Evolutionary conservation across 257 asterid species (phyloP), one percentile per base, ranked within the genome.

Genomic region (Jacaranda copaia): DNA sequence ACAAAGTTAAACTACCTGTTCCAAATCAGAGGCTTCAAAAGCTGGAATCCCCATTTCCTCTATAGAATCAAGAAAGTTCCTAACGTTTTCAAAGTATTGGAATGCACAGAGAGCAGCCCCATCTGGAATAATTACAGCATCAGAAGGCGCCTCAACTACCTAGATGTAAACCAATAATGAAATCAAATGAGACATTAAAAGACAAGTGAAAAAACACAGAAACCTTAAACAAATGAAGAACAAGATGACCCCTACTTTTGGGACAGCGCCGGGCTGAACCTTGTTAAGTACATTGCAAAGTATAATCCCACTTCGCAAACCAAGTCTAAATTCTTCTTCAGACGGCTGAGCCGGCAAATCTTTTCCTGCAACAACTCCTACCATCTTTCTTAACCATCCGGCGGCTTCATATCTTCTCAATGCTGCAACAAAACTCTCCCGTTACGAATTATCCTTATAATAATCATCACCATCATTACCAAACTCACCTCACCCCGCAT

Each of bases 21-120:
- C 98, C 73, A 93, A 84, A 83, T 93, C 98, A 83, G 97, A 93
- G 18, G 94, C 95, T 83, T 93, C 96, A 72, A 93, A 93, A 67
- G 89, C 83, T 58, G 98, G 97, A 82, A 93, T 84, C 69, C 98
- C 97, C 89, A 88, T 83, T 73, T 80, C 90, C 79, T 82, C 92
- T 32, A 88, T 59, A 35, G 93, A 89, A 80, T 84, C 90, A 59
- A 91, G 93, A 76, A 93, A 93, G 82, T 93, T 93, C 73, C 97
- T 88, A 76, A 93, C 82, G 53, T 93, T 93, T 87, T 93, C 98
- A 63, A 93, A 93, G 83, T 93, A 93, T 75, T 91, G 96, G 79
- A 80, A 93, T 14, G 93, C 94, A 43, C 93, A 89, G 71, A 91
- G 89, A 66, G 98, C 94, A 78, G 96, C 96, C 70, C 98, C 98